Evolutionary conservation across 2,329 filamentous ascomycete genomes (phyloP).

Genomic region (Achaetomium macrosporum): DNA sequence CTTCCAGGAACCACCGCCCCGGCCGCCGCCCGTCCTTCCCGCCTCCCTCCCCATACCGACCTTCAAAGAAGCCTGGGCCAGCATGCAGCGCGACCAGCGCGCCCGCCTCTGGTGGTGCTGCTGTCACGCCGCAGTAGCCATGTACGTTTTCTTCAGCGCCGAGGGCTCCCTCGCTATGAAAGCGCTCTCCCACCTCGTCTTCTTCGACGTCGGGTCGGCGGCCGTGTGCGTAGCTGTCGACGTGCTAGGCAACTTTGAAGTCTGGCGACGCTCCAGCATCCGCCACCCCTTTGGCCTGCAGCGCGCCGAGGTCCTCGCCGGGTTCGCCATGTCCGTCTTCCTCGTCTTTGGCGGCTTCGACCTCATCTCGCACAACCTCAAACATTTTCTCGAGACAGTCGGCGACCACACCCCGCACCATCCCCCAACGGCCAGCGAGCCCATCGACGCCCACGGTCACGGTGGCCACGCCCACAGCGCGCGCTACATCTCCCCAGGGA

Average conservation of each 20-base stretch:
- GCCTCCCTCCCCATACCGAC: constrained; percentile 91
- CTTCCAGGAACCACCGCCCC: constrained; percentile 83
- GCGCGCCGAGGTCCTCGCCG: constrained; percentile 86
- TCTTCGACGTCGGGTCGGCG: constrained; percentile 92
- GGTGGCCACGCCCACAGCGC: constrained; percentile 26
- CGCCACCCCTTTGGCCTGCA: constrained; percentile 92
- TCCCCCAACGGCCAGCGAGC: constrained; percentile 50
- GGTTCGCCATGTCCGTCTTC: constrained; percentile 93
- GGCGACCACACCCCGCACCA: constrained; percentile 65
- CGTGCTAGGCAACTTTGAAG: constrained; percentile 92
- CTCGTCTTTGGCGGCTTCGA: constrained; percentile 97
- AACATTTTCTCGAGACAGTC: constrained; percentile 74
- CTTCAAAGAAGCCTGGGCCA: constrained; percentile 76
- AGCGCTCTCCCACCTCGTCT: constrained; percentile 83
- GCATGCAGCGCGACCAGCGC: constrained; percentile 84
- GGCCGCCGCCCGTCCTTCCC: constrained; percentile 81
- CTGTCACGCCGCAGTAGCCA: constrained; percentile 77
- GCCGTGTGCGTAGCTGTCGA: constrained; percentile 89
- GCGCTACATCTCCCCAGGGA: constrained; percentile 59
- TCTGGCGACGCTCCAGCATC: constrained; percentile 89
- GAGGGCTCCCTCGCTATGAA: constrained; percentile 86
- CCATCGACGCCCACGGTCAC: constrained; percentile 22
- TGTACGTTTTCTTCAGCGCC: constrained; percentile 78
- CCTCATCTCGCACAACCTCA: constrained; percentile 85
- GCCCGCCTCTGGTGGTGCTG: constrained; percentile 81